phyloP scores from a whole-genome alignment of 2,329 filamentous ascomycete genomes.

The Tolypocladium album region DNA sequence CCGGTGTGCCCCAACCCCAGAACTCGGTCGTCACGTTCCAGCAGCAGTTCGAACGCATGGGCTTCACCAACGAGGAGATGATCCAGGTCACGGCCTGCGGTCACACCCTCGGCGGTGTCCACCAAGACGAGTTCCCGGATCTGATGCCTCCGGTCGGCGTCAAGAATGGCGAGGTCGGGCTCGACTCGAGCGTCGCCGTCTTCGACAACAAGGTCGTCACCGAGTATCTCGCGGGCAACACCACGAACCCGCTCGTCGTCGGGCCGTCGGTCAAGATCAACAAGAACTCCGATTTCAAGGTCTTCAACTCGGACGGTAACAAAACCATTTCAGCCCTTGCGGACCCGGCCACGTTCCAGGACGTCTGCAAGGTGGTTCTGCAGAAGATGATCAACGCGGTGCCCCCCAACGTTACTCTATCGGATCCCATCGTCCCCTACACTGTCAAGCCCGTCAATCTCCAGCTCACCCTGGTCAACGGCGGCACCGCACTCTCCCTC shows the following conservation, averaged over 20 bases:
- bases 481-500: conserved; percentile 36
- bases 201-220: conserved; percentile 49
- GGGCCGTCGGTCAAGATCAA: conserved; percentile 32
- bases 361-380: conserved; percentile 37
- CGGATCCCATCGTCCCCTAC: conserved; percentile 43
- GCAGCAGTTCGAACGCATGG: conserved; percentile 46
- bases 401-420: conserved; percentile 37
- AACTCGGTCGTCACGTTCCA: conserved; percentile 40
- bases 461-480: conserved; percentile 40
- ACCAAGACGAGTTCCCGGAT: conserved; percentile 39
- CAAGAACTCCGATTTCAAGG: conserved; percentile 43
- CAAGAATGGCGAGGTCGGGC: conserved; percentile 29
- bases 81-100: conserved; percentile 51
- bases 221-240: conserved; percentile 44
- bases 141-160: conserved; percentile 35
- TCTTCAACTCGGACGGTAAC: conserved; percentile 46
- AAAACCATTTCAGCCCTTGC: conserved; percentile 39
- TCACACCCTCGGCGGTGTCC: conserved; percentile 50
- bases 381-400: conserved; percentile 54
- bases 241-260: conserved; percentile 43
- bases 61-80: conserved; percentile 46
- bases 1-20: conserved; percentile 46
- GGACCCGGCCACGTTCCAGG: conserved; percentile 31
- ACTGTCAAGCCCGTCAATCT: conserved; percentile 47
- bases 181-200: conserved; percentile 35